Conservation (phyloP, 768 basidiomycete genomes). For the Tricholoma matsutake region DNA sequence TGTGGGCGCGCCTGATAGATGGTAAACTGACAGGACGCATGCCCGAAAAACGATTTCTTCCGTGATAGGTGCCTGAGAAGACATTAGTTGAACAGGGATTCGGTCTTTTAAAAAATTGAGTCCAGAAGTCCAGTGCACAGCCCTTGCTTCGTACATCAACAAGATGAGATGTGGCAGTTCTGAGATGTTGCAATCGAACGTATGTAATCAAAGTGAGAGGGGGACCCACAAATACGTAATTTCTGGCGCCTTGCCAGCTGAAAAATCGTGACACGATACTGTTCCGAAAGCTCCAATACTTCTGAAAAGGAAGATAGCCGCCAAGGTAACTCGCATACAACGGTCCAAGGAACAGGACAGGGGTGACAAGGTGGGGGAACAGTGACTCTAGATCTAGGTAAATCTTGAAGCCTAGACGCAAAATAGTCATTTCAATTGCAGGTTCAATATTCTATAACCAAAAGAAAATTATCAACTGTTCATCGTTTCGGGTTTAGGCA, state of each 20-base stretch:
- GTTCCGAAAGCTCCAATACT: constrained; percentile 40
- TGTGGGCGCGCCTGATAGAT: constrained; percentile 56
- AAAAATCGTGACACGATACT: constrained; percentile 40
- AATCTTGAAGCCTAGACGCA: constrained; percentile 39
- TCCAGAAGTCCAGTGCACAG: neutral
- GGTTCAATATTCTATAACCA: constrained; percentile 13
- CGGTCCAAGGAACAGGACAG: constrained; percentile 75
- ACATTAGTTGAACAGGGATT: constrained; percentile 9
- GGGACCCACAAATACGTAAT: constrained; percentile 55
- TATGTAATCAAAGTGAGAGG: neutral
- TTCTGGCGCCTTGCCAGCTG: constrained; percentile 63
- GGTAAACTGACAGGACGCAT: constrained; percentile 73
- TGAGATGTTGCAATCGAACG: neutral
- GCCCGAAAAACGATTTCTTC: constrained; percentile 92
- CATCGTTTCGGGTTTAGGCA: neutral
- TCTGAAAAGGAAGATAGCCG: constrained; percentile 53
- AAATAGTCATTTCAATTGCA: constrained; percentile 28
- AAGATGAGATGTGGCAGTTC: neutral
- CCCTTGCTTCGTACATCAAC: neutral
- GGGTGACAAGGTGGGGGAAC: constrained; percentile 62
- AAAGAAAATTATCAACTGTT: neutral
- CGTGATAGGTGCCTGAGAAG: constrained; percentile 76
- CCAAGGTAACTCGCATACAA: constrained; percentile 55
- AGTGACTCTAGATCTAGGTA: constrained; percentile 13
- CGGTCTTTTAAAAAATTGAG: neutral